Percentiles rank a stretch among this genome's conserved stretches.
These are phyloP conservation scores for Solanum etuberosum DNA, from an alignment of 257 asterid species.

Conservation along the genomic window DNA sequence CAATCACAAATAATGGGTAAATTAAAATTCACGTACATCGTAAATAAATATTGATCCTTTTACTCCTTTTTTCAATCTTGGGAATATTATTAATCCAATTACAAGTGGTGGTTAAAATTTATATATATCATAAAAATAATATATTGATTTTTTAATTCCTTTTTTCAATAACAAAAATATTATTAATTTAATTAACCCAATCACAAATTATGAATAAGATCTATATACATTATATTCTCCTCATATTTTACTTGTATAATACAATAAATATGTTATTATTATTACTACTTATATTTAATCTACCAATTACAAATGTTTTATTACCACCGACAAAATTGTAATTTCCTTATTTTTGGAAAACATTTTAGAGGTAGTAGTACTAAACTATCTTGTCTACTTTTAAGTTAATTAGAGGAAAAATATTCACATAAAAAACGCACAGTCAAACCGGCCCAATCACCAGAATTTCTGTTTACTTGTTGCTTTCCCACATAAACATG, in stretches of 20 bases:
- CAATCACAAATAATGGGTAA: background rate
- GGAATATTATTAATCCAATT: background rate
- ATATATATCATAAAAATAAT: background rate
- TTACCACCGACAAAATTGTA: background rate
- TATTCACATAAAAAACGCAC: background rate
- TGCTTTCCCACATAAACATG: background rate
- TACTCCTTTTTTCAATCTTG: background rate
- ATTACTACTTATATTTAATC: background rate
- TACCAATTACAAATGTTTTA: background rate
- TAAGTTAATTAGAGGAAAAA: background rate
- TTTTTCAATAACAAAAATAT: background rate
- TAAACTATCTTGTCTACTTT: background rate
- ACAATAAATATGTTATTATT: background rate
- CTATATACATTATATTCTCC: background rate
- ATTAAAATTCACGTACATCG: background rate
- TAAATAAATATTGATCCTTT: background rate
- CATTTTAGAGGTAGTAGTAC: too few species aligned
- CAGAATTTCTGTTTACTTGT: background rate
- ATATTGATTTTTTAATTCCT: background rate
- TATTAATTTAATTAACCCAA: background rate
- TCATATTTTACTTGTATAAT: background rate
- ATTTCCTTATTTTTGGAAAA: background rate
- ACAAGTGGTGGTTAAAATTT: background rate
- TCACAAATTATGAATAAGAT: background rate
- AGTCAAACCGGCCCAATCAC: conserved; percentile 15